Percentiles rank a stretch among this genome's conserved stretches.
Conservation (phyloP, 2,329 filamentous ascomycete genomes). For the Aspergillus sp. region DNA sequence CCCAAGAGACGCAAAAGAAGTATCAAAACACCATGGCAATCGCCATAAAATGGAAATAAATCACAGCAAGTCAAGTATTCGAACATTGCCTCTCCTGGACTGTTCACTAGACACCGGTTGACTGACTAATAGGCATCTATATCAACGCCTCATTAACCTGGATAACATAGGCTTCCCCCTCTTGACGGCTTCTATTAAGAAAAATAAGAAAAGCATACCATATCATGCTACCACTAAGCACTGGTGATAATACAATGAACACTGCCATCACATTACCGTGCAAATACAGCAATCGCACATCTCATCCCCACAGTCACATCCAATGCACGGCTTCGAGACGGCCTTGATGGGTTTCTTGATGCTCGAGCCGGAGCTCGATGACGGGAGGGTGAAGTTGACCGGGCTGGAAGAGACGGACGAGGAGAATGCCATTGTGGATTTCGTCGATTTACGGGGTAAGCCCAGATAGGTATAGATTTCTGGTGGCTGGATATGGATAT, state of each 20-base stretch:
- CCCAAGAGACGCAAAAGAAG: too few species aligned
- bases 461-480: not conserved
- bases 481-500: too few species aligned
- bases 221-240: not conserved
- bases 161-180: too few species aligned
- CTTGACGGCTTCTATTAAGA: too few species aligned
- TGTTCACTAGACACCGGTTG: too few species aligned
- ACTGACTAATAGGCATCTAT: too few species aligned
- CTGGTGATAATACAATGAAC: not conserved
- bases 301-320: slow-evolving; percentile 35
- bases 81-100: too few species aligned
- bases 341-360: slow-evolving; percentile 32
- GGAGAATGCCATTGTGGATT: not conserved
- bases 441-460: not conserved
- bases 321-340: slow-evolving; percentile 34
- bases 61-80: too few species aligned
- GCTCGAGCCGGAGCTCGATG: slow-evolving; percentile 26
- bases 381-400: slow-evolving; percentile 27
- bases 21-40: too few species aligned
- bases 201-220: too few species aligned
- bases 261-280: slow-evolving; percentile 29
- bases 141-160: too few species aligned
- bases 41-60: too few species aligned
- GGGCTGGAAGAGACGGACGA: slow-evolving; percentile 15
- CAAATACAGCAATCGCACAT: slow-evolving; percentile 36